Conservation (phyloP, 2,329 filamentous ascomycete genomes). For the Pleurostoma richardsiae region DNA sequence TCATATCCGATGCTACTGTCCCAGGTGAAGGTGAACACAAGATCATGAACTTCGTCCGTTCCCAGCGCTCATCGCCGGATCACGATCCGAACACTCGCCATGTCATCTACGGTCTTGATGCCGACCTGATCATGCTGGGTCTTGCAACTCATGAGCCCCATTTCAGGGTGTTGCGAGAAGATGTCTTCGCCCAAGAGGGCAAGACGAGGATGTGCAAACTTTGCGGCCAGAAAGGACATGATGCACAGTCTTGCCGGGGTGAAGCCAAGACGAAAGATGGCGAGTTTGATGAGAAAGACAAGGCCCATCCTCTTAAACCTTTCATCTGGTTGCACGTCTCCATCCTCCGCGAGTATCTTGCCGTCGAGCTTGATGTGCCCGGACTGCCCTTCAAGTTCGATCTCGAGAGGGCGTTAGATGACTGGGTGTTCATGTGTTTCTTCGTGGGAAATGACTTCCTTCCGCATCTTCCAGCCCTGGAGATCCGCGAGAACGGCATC, state of each 20-base stretch:
- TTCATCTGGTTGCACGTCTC: conserved; percentile 98
- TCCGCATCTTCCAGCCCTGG: conserved; percentile 92
- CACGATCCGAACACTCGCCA: conserved; percentile 96
- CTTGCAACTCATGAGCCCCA: conserved; percentile 96
- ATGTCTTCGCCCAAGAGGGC: conserved; percentile 88
- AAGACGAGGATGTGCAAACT: conserved; percentile 78
- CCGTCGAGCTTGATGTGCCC: conserved; percentile 79
- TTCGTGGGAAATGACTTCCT: conserved; percentile 99
- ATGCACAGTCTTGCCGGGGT: conserved; percentile 79
- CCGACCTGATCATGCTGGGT: conserved; percentile 97
- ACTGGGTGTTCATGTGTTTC: conserved; percentile 99
- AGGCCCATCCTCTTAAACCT: conserved; percentile 68
- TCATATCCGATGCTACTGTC: conserved; percentile 97
- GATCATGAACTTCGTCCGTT: conserved; percentile 97
- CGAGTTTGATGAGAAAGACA: conserved; percentile 78
- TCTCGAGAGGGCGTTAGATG: conserved; percentile 87
- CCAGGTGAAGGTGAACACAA: conserved; percentile 98
- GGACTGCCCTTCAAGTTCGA: conserved; percentile 85
- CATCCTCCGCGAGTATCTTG: conserved; percentile 86
- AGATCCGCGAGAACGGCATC: conserved; percentile 95
- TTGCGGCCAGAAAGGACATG: conserved; percentile 89
- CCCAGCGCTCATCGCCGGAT: conserved; percentile 82
- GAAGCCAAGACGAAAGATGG: conserved; percentile 72
- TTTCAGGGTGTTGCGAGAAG: conserved; percentile 92
- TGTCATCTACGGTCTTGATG: conserved; percentile 96